A percentile compares a stretch with the other conserved stretches of the same genome.
Conservation (phyloP, 208 protist genomes). For the Strigomonas culicis region DNA sequence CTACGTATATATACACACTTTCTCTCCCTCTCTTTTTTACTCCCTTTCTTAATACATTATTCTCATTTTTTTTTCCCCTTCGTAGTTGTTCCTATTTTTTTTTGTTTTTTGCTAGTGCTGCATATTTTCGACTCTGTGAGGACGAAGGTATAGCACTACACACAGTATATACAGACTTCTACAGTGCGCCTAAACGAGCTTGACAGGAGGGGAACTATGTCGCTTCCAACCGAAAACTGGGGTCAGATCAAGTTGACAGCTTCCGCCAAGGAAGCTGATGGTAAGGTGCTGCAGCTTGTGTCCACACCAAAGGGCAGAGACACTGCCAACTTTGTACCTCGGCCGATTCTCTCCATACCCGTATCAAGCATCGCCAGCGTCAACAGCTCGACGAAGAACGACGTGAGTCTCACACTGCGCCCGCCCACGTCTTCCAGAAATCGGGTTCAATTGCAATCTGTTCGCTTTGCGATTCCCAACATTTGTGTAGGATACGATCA, state of each 20-base stretch:
- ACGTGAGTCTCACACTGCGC: slow-evolving; percentile 62
- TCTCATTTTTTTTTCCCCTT: background rate
- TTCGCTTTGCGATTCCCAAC: slow-evolving; percentile 84
- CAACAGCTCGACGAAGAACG: slow-evolving; percentile 75
- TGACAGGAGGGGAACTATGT: slow-evolving; percentile 23
- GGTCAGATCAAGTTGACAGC: slow-evolving; percentile 47
- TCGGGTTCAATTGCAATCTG: slow-evolving; percentile 59
- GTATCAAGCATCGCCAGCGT: slow-evolving; percentile 63
- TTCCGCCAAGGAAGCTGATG: slow-evolving; percentile 19
- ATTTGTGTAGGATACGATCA: slow-evolving; percentile 81
- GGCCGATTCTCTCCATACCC: slow-evolving; percentile 61
- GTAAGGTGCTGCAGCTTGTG: slow-evolving; percentile 40
- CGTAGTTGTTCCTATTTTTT: background rate
- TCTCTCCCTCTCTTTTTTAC: background rate
- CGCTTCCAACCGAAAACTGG: slow-evolving; percentile 76
- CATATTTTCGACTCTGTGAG: no score
- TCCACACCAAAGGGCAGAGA: slow-evolving; percentile 50
- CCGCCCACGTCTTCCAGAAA: slow-evolving; percentile 23
- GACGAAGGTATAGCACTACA: no score
- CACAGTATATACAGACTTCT: slow-evolving; percentile 10
- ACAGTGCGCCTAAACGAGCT: no score
- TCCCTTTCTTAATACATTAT: background rate
- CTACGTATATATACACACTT: background rate
- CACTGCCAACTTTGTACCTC: slow-evolving; percentile 41
- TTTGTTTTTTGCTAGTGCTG: no score